Evolutionary conservation across 169 alveolate species (phyloP), one percentile per base, ranked within the genome.

Genomic region (Neospora caninum): DNA sequence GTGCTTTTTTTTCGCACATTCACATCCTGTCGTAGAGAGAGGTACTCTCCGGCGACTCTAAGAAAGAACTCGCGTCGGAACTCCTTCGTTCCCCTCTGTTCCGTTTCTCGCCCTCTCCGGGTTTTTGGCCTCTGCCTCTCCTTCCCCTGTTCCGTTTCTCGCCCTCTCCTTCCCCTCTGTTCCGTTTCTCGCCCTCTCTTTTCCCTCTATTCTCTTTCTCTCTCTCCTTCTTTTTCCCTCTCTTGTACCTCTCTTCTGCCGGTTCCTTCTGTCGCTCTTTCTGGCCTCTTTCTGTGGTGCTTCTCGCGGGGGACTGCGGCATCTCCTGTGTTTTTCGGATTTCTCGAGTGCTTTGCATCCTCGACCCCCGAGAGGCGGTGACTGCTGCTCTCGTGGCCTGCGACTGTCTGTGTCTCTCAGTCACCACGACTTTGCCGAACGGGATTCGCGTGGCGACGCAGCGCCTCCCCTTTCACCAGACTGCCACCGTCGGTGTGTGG

Each of bases 401-500:
- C 43, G 86, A 4, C 58, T 49, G 58, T 49, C 58, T 49, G 58
- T 49, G 4, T 49, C 13, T 25, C 42, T 43, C 94, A 94, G 96
- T 78, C 53, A 49, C 91, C 58, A 94, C 96, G 53, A 36, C 91
- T 22, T 67, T 94, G 80, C 78, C 97, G 29, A 98, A 98, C 92
- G 99, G 99, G 20, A 92, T 98, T 64, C 94, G 99, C 67, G 98
- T 98, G 41, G 99, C 99, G n/a, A 97, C 99, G 16, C 97, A 96
- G 53, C 83, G 96, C 78, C 95, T 93, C 91, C 97, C 97, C 29
- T 96, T 96, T 42, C 88, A 92, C 49, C 97, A 97, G 69, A 95
- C 98, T 0, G 97, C 99, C 0, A 98, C 99, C 0, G 98, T 98
- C 29, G 99, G 99, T 0, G 97, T 98, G 22, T 98, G 99, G 98